Conservation (phyloP, 106 monocot species). For the Amphibolis antarctica region DNA sequence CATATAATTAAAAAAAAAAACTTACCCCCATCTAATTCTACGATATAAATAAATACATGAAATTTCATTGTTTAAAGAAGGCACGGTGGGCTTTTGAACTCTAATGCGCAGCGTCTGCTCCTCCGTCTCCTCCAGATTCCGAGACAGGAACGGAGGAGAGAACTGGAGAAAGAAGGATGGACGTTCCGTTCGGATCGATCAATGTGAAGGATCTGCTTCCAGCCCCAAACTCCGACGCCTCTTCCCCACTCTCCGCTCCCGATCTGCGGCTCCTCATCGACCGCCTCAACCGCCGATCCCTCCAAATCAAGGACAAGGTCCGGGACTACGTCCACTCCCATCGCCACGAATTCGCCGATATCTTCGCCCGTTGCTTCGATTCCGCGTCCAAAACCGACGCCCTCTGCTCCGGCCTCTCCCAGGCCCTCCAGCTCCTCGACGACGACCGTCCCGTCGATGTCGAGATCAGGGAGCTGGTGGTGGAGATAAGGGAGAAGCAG, state of each 20-base stretch:
- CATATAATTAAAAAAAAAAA: too few relatives aligned
- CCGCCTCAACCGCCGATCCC: slow-evolving; percentile 68
- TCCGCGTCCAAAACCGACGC: slow-evolving; percentile 26
- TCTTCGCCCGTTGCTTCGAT: slow-evolving; percentile 42
- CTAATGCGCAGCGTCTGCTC: too few relatives aligned
- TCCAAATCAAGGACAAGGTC: slow-evolving; percentile 55
- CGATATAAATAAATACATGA: too few relatives aligned
- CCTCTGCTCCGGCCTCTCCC: slow-evolving; percentile 24
- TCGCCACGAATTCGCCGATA: slow-evolving; percentile 39
- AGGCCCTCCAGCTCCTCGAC: slow-evolving; percentile 35
- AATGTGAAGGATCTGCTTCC: slow-evolving; percentile 82
- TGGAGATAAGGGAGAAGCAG: slow-evolving; percentile 38
- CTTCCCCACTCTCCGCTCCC: slow-evolving; percentile 76
- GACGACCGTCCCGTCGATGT: slow-evolving; percentile 32
- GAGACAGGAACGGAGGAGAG: too few relatives aligned
- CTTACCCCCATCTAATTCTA: too few relatives aligned
- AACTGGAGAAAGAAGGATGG: too few relatives aligned
- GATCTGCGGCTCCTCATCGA: slow-evolving; percentile 91
- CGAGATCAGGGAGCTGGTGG: slow-evolving; percentile 29
- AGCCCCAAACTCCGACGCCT: slow-evolving; percentile 25
- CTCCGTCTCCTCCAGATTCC: too few relatives aligned
- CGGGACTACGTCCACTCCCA: slow-evolving; percentile 51
- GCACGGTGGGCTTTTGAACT: too few relatives aligned
- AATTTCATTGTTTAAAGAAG: too few relatives aligned
- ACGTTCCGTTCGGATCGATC: slow-evolving; percentile 55